These are phyloP conservation scores for Cyclotella distinguenda DNA, from an alignment of 108 stramenopile species.

Conservation along the genomic window DNA sequence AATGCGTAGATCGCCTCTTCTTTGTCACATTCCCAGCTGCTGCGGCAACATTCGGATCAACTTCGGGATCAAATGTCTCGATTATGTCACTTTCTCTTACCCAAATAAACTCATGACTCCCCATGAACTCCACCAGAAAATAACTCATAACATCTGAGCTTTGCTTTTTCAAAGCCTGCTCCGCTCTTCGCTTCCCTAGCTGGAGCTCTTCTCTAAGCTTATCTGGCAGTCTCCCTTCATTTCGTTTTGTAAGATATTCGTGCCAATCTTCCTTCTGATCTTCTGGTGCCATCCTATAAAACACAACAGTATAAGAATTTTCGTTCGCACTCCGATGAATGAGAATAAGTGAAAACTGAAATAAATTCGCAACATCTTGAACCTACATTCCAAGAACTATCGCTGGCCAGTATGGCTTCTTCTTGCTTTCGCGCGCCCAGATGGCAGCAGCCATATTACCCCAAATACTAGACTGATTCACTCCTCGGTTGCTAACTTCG, in stretches of 20 bases:
- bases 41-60: constrained; percentile 64
- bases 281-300: constrained; percentile 61
- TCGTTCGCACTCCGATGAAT: neutral
- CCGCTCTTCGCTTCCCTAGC: constrained; percentile 72
- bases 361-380: neutral
- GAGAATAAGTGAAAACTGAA: neutral
- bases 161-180: constrained; percentile 62
- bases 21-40: constrained; percentile 53
- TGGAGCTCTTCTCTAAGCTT: constrained; percentile 66
- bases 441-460: constrained; percentile 89
- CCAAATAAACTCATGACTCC: constrained; percentile 90
- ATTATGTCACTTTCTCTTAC: constrained; percentile 81
- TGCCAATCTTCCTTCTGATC: constrained; percentile 89
- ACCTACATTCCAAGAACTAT: constrained; percentile 81
- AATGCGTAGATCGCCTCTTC: constrained; percentile 62
- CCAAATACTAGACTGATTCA: constrained; percentile 88
- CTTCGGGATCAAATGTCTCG: constrained; percentile 78
- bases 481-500: constrained; percentile 77
- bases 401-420: constrained; percentile 91
- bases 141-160: constrained; percentile 67
- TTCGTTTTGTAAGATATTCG: constrained; percentile 65
- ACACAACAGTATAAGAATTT: neutral
- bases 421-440: constrained; percentile 87
- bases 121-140: constrained; percentile 88
- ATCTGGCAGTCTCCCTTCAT: constrained; percentile 81